phyloP scores from a whole-genome alignment of 1,284 basidiomycete genomes.

The Phaffia rhodozyma region DNA sequence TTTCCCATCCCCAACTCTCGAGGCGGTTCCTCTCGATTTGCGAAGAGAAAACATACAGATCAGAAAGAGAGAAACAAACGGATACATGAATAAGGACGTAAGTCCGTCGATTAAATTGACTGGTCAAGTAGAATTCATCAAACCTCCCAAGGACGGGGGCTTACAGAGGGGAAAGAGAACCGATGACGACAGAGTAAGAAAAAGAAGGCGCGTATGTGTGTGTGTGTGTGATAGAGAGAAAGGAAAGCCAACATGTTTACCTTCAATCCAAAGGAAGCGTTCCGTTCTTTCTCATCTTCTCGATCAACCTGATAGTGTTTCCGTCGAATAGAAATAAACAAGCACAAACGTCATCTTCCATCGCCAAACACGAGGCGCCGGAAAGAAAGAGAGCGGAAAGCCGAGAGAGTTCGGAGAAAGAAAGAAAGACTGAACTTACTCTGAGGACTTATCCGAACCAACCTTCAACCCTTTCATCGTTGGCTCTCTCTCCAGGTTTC shows the following conservation, averaged over 20 bases:
- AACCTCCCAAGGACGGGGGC: no score
- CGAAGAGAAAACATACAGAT: background rate
- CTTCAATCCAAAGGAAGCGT: background rate
- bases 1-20: background rate
- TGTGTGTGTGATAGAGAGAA: no score
- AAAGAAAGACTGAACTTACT: background rate
- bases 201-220: no score
- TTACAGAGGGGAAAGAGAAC: background rate
- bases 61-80: background rate
- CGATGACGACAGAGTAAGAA: background rate
- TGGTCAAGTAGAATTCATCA: no score
- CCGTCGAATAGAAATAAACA: no score
- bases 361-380: no score
- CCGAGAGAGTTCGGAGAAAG: background rate
- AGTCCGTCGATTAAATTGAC: no score
- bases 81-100: background rate
- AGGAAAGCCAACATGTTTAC: background rate
- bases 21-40: background rate
- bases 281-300: background rate
- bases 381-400: background rate
- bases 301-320: background rate
- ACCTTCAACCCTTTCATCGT: slow-evolving; percentile 7
- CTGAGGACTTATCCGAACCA: background rate
- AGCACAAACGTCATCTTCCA: no score
- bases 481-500: slow-evolving; percentile 6